phyloP scores from a whole-genome alignment of 345 rosid genomes.

The Boechera retrofracta region DNA sequence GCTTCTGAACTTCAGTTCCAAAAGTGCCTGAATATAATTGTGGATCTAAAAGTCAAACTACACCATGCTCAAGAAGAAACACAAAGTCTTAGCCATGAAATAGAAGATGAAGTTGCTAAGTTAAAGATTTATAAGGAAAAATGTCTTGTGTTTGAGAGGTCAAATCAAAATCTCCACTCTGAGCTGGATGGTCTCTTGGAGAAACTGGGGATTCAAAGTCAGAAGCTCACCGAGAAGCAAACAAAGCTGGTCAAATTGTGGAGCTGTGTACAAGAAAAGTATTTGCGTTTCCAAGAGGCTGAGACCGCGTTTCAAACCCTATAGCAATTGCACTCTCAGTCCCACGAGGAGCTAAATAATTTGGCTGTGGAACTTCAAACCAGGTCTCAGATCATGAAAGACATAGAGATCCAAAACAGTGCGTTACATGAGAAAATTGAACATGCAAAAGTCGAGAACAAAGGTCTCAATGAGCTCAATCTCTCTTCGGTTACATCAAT shows the following conservation, averaged over 20 bases:
- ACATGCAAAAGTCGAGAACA: conserved; percentile 61
- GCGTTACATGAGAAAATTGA: conserved; percentile 61
- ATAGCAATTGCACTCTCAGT: conserved; percentile 86
- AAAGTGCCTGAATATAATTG: conserved; percentile 69
- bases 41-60: conserved; percentile 66
- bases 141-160: conserved; percentile 72
- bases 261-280: conserved; percentile 89
- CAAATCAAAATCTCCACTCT: conserved; percentile 76
- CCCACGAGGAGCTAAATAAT: conserved; percentile 89
- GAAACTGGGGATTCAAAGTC: conserved; percentile 67
- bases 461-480: conserved; percentile 54
- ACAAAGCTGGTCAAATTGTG: conserved; percentile 80
- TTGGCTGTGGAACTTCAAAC: conserved; percentile 68
- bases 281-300: conserved; percentile 80
- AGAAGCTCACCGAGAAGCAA: conserved; percentile 84
- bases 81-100: conserved; percentile 61
- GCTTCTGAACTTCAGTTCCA: conserved; percentile 67
- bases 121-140: conserved; percentile 78
- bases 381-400: conserved; percentile 62
- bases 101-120: conserved; percentile 68
- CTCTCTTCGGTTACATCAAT: conserved; percentile 60
- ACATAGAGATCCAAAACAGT: conserved; percentile 66
- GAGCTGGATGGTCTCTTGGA: conserved; percentile 67
- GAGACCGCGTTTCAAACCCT: conserved; percentile 97
- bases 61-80: conserved; percentile 66